Percentiles rank a stretch among this genome's conserved stretches.
Conservation (phyloP, 352 stramenopile species). For the Halophytophthora polymorphica region DNA sequence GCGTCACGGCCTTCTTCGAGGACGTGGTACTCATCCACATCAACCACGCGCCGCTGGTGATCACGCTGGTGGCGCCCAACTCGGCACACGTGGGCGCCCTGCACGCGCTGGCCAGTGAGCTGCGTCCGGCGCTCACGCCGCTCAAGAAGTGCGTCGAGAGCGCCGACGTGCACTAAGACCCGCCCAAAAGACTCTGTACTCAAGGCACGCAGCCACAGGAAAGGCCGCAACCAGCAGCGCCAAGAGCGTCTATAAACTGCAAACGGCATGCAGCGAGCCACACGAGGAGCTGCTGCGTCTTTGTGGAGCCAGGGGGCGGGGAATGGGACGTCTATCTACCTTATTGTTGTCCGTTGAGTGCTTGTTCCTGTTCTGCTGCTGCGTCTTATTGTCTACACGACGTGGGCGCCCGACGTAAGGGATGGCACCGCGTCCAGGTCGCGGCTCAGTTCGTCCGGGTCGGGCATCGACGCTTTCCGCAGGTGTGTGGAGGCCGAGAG, state of each 20-base stretch:
- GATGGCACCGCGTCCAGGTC: no score
- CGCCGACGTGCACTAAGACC: slow-evolving; percentile 57
- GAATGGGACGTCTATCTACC: slow-evolving; percentile 9
- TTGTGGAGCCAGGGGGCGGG: slow-evolving; percentile 8
- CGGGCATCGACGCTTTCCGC: slow-evolving; percentile 7
- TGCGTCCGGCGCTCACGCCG: slow-evolving; percentile 55
- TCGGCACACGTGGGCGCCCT: slow-evolving; percentile 58
- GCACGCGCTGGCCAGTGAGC: slow-evolving; percentile 48
- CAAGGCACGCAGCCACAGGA: not conserved
- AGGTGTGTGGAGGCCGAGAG: slow-evolving; percentile 11
- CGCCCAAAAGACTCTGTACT: no score
- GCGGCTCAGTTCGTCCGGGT: slow-evolving; percentile 7
- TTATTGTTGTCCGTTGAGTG: slow-evolving; percentile 6
- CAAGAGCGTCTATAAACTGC: not conserved
- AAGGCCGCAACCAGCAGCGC: not conserved
- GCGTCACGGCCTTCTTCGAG: slow-evolving; percentile 72
- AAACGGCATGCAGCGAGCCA: not conserved
- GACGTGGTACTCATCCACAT: slow-evolving; percentile 74
- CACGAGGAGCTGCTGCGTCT: slow-evolving; percentile 7
- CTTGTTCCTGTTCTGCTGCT: slow-evolving; percentile 6
- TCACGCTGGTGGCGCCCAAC: slow-evolving; percentile 70
- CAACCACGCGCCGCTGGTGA: slow-evolving; percentile 71
- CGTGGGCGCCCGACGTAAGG: not conserved
- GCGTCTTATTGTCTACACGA: slow-evolving; percentile 19
- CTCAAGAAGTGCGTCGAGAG: slow-evolving; percentile 75